Evolutionary conservation across 1,139 yeast species (phyloP).

Genomic region (Blastobotrys ciferrii): DNA sequence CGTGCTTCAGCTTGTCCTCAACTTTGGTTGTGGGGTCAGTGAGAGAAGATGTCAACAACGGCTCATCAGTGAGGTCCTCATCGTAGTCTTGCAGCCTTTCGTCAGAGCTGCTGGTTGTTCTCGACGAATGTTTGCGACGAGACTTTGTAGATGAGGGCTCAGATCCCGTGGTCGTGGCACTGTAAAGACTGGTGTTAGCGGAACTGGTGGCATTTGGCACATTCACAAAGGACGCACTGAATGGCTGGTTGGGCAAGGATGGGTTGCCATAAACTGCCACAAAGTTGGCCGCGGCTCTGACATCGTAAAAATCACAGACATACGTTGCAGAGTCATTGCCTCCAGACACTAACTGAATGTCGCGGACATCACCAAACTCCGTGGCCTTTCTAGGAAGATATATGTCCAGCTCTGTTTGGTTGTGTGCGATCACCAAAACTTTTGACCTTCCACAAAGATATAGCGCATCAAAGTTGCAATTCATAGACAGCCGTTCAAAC

Average conservation of each 20-base stretch:
- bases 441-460: conserved; percentile 12
- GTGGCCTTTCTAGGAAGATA: conserved; percentile 10
- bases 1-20: conserved; percentile 23
- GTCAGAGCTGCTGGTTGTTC: not conserved
- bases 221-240: not conserved
- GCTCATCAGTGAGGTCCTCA: not conserved
- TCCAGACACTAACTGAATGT: conserved; percentile 30
- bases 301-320: conserved; percentile 39
- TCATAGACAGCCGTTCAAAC: conserved; percentile 22
- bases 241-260: not conserved
- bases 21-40: conserved; percentile 1
- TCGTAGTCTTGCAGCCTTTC: not conserved
- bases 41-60: conserved; percentile 9
- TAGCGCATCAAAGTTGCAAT: conserved; percentile 18
- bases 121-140: not conserved
- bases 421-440: conserved; percentile 12
- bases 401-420: conserved; percentile 10
- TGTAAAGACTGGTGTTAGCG: not conserved
- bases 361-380: conserved; percentile 15
- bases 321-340: conserved; percentile 15
- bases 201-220: too few species aligned
- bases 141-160: not conserved
- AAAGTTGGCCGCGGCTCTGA: conserved; percentile 33
- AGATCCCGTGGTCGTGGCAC: not conserved
- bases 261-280: conserved; percentile 15